Percentiles rank a stretch among this genome's conserved stretches.
phyloP scores from a whole-genome alignment of 1,284 basidiomycete genomes.

The Fomitiporia mediterranea region DNA sequence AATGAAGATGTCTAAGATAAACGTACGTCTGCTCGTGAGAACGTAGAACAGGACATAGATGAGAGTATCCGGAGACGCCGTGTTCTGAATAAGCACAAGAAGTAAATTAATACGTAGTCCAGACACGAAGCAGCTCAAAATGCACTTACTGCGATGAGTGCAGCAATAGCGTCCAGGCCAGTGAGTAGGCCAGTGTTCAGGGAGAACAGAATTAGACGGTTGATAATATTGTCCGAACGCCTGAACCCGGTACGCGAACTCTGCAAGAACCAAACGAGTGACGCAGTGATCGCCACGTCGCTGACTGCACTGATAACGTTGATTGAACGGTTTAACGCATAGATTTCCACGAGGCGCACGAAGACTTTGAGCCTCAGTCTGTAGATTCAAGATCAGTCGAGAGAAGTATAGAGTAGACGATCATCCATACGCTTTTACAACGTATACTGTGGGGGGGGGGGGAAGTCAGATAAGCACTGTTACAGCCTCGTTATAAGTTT shows the following conservation, averaged over 20 bases:
- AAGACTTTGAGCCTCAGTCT: constrained; percentile 10
- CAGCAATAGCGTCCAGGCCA: constrained; percentile 17
- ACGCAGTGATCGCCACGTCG: constrained; percentile 16
- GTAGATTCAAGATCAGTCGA: neutral
- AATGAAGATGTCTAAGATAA: neutral
- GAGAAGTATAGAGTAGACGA: too few species aligned
- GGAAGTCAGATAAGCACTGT: too few species aligned
- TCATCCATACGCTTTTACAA: constrained; percentile 5
- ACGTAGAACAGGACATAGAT: constrained; percentile 20
- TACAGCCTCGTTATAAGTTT: too few species aligned
- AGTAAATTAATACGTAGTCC: neutral
- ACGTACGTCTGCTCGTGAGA: constrained; percentile 18
- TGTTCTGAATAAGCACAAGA: constrained; percentile 17
- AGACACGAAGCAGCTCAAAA: neutral
- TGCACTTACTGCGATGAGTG: constrained; percentile 18
- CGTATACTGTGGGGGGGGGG: constrained; percentile 11
- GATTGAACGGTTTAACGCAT: constrained; percentile 13
- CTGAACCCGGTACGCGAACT: constrained; percentile 17
- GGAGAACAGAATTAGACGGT: constrained; percentile 19
- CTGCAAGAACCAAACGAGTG: constrained; percentile 18
- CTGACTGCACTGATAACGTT: constrained; percentile 14
- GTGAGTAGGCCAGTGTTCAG: constrained; percentile 20
- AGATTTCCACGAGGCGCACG: constrained; percentile 9
- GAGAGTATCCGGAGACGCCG: constrained; percentile 14
- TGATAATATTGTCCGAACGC: constrained; percentile 20